Evolutionary conservation across 169 alveolate genomes (phyloP).

Genomic region (Condylostoma magnum): DNA sequence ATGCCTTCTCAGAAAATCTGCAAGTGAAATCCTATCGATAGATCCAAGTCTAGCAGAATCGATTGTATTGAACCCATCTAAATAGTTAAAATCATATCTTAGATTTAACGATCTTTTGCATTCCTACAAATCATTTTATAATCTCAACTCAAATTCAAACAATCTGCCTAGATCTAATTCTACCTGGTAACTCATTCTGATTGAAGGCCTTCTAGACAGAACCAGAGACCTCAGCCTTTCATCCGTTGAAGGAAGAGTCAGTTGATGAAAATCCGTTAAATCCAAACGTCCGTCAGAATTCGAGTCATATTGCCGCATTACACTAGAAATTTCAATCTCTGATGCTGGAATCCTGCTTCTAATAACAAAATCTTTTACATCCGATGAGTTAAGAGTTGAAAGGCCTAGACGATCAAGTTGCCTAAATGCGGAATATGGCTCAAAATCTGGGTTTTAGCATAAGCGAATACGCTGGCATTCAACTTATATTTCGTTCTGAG

Average conservation of each 20-base stretch:
- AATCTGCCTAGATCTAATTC: slow-evolving; percentile 7
- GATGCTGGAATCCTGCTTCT: not conserved
- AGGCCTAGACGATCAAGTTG: not conserved
- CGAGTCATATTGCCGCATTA: slow-evolving; percentile 19
- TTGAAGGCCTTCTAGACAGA: not conserved
- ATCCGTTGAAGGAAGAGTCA: slow-evolving; percentile 12
- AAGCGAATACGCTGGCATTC: not conserved
- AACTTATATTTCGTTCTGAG: slow-evolving; percentile 21
- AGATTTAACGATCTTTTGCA: not conserved
- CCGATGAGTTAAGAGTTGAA: not conserved
- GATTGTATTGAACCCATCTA: slow-evolving; percentile 20
- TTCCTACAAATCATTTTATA: not conserved
- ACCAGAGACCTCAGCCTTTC: slow-evolving; percentile 21
- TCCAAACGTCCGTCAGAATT: not conserved
- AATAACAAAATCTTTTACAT: not conserved
- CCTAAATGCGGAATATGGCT: slow-evolving; percentile 16
- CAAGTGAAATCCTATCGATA: slow-evolving; percentile 18
- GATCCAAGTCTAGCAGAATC: slow-evolving; percentile 22
- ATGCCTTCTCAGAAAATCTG: slow-evolving; percentile 30
- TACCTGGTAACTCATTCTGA: not conserved
- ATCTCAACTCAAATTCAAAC: not conserved
- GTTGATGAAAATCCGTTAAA: not conserved
- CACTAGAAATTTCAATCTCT: not conserved
- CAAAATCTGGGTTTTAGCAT: slow-evolving; percentile 21
- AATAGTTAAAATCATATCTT: slow-evolving; percentile 11